Base-by-base conservation (phyloP, 495 filamentous ascomycete genomes). In the Aspergillus taichungensis region DNA sequence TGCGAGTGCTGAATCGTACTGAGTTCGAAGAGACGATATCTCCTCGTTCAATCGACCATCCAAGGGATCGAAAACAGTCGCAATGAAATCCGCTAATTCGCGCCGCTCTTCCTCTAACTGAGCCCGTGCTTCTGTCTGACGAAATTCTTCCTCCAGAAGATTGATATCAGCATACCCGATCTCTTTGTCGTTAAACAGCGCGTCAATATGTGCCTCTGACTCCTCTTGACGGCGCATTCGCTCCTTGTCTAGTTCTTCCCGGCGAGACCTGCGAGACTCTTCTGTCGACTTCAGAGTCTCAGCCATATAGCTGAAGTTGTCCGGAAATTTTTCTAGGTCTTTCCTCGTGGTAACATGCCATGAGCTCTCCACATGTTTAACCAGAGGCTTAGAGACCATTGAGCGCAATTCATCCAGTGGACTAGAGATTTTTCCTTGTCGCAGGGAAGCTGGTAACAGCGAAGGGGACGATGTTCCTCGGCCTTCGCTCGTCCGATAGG, bases 101-200 rank as follows among this genome's bases (percentile, higher is more conserved):
- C 57, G 55, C 18, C 74, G 62, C 51, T 79, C 75, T 51, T 82
- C 78, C 13, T 73, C 68, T 18, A 75, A 62, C 51, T 79, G 76
- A 14, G 59, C 57, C 7, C 68, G 67, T 34, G 70, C 69, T 55
- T 82, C 78, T 6, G 59, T 64, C 45, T 72, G 71, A 31, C 77
- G 73, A 51, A 80, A 81, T 29, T 80, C 75, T 44, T 76, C 72
- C 50, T 81, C 78, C n/a, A 81, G 62, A 13, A 66, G 65, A 34
- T 71, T 69, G 43, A 82, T 80, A 49, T 82, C 78, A 13, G 73
- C 76, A 57, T 82, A 81, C 1, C 74, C 74, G 45, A 82, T 81
- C 42, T 76, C 70, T 45, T 79, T 75, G 34, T 66, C 69, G 49
- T 80, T 74, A 61, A 78, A 82, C 12, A 81, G 62, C 8, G 61